phyloP scores from a whole-genome alignment of 768 basidiomycete genomes.

The Solioccasus polychromus region DNA sequence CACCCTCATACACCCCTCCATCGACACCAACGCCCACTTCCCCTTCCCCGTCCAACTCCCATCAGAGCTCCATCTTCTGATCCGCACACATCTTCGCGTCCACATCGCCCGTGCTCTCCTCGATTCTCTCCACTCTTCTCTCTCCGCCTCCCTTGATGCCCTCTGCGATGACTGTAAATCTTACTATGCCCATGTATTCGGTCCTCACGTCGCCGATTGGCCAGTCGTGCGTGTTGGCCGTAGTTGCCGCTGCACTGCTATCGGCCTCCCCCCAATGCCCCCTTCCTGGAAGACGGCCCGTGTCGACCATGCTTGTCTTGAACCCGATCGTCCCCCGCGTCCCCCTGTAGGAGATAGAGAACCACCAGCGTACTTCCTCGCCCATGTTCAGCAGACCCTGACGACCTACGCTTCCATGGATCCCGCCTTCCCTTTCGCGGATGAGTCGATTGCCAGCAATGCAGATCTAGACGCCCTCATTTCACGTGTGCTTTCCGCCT shows the following conservation, averaged over 20 bases:
- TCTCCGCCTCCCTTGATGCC: conserved; percentile 26
- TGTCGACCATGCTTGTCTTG: conserved; percentile 9
- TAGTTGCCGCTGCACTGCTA: conserved; percentile 43
- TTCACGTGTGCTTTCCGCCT: conserved; percentile 38
- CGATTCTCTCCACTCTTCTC: conserved; percentile 39
- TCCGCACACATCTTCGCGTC: conserved; percentile 47
- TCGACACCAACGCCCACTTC: conserved; percentile 30
- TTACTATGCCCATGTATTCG: conserved; percentile 54
- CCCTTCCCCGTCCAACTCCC: conserved; percentile 37
- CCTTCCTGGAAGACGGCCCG: conserved; percentile 8
- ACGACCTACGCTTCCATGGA: conserved; percentile 45
- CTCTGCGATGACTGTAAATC: conserved; percentile 50
- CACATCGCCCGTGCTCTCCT: conserved; percentile 41
- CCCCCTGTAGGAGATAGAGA: conserved; percentile 31
- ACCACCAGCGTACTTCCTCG: conserved; percentile 30
- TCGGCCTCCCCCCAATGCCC: conserved; percentile 14
- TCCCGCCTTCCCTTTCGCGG: conserved; percentile 27
- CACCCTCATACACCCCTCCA: conserved; percentile 44
- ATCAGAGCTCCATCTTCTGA: conserved; percentile 49
- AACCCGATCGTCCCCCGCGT: conserved; percentile 26
- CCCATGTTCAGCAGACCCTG: conserved; percentile 44
- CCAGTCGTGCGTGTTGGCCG: conserved; percentile 44
- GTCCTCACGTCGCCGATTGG: conserved; percentile 52
- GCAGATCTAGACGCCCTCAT: conserved; percentile 45
- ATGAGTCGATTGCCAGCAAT: conserved; percentile 12